Evolutionary conservation across 129 eudicot species (phyloP), one percentile per base, ranked within the genome.

Genomic region (Pseudognaphalium luteoalbum): DNA sequence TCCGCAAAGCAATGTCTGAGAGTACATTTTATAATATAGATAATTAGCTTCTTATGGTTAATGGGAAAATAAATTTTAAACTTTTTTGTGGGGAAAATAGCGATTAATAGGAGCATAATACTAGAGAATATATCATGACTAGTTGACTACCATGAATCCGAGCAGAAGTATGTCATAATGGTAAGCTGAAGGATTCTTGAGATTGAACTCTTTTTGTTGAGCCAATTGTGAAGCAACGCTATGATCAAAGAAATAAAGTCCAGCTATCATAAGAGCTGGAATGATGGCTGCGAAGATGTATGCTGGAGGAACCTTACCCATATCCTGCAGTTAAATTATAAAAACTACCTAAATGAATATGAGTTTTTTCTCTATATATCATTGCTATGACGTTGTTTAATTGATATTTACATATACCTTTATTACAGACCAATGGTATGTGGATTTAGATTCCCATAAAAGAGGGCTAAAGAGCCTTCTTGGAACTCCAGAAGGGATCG

Each of bases 161-260:
- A 80, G 89, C 42, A 88, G 47, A 59, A 88, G 71, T 44, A 88
- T 52, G 78, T 85, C 92, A 50, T 85, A 88, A 73, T 85, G 92
- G 68, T 77, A 85, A 7, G 92, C 81, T 33, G 90, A 64, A 22
- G 90, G 84, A 54, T 87, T 85, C 69, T 82, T 87, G 63, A 87
- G 85, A 71, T 87, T 87, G 76, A 85, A 87, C 68, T 87, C 92
- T 70, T 85, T 76, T 20, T 85, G 92, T 16, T 87, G 92, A 74
- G 89, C 92, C 56, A 87, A 15, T 39, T 87, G 92, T 69, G 92
- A 74, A 60, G 89, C 92, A 66, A 87, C 92, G 33, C 87, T 85
- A 68, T 87, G 92, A 71, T 85, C 89, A 6, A 87, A 87, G 74
- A 82, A 87, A 65, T 85, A 88, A 20, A 88, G 86, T 15, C 86